These are phyloP conservation scores for Huiozyma naganishii DNA, from an alignment of 805 yeast species.

Conservation along the genomic window DNA sequence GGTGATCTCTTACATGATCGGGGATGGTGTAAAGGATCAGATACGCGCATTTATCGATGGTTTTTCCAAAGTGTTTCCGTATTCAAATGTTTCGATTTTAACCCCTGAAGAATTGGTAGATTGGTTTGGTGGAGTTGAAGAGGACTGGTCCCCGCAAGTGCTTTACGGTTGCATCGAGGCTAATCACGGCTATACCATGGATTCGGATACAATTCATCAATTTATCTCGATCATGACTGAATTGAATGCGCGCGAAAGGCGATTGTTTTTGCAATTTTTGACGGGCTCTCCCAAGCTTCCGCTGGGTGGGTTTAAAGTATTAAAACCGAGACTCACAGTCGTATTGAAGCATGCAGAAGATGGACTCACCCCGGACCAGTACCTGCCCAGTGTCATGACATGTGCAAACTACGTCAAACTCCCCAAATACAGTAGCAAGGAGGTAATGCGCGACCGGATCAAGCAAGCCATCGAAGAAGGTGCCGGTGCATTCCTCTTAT, in stretches of 20 bases:
- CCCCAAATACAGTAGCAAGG: slow-evolving; percentile 65
- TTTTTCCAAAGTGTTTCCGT: slow-evolving; percentile 75
- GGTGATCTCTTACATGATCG: slow-evolving; percentile 50
- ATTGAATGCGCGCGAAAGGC: slow-evolving; percentile 44
- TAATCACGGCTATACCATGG: slow-evolving; percentile 79
- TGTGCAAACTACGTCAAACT: slow-evolving; percentile 90
- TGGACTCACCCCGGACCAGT: slow-evolving; percentile 58
- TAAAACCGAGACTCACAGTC: slow-evolving; percentile 76
- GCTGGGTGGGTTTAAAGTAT: slow-evolving; percentile 79
- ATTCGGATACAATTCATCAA: slow-evolving; percentile 50
- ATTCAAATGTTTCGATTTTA: slow-evolving; percentile 57
- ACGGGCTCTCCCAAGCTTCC: slow-evolving; percentile 93
- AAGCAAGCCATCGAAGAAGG: slow-evolving; percentile 77
- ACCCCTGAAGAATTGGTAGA: slow-evolving; percentile 62
- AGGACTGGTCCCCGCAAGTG: slow-evolving; percentile 74
- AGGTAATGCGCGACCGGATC: slow-evolving; percentile 48
- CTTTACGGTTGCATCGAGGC: slow-evolving; percentile 56
- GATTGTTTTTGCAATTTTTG: slow-evolving; percentile 72
- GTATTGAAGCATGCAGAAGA: slow-evolving; percentile 77
- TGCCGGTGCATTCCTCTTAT: slow-evolving; percentile 72
- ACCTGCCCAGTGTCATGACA: slow-evolving; percentile 94
- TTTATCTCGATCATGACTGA: slow-evolving; percentile 51
- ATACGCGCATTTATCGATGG: slow-evolving; percentile 64
- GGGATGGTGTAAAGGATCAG: slow-evolving; percentile 55
- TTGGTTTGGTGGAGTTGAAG: slow-evolving; percentile 67